Evolutionary conservation across 768 basidiomycete species (phyloP).

Genomic region (Kwoniella heveanensis): DNA sequence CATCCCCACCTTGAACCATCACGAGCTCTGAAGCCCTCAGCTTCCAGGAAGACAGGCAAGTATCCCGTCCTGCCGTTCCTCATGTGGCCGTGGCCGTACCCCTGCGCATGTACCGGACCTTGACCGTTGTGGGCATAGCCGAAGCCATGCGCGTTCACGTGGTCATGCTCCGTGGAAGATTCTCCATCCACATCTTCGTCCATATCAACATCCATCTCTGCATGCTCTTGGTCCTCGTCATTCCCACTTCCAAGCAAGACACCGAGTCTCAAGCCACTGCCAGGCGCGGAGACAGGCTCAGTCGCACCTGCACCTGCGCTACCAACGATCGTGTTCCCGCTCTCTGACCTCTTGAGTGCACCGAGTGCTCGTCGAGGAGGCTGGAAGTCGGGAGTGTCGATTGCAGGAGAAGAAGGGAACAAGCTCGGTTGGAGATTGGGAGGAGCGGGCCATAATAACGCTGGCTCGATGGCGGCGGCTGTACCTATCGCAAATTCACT

Average conservation of each 20-base stretch:
- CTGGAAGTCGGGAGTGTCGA: conserved; percentile 28
- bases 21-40: conserved; percentile 21
- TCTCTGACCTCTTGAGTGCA: neutral
- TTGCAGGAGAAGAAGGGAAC: conserved; percentile 39
- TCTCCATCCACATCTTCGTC: conserved; percentile 29
- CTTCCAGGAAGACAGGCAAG: conserved; percentile 23
- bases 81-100: neutral
- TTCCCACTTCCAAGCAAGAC: conserved; percentile 34
- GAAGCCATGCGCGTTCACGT: conserved; percentile 8
- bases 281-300: conserved; percentile 23
- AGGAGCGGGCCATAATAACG: conserved; percentile 41
- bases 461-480: conserved; percentile 10
- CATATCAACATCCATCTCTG: conserved; percentile 31
- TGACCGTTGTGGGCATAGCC: neutral
- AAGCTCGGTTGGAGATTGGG: conserved; percentile 31
- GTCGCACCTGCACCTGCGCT: neutral
- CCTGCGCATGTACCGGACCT: neutral
- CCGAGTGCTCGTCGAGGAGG: neutral
- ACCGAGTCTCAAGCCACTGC: conserved; percentile 36
- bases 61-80: conserved; percentile 11
- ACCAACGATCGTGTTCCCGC: neutral
- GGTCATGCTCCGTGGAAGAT: conserved; percentile 30
- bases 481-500: conserved; percentile 4
- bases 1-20: conserved; percentile 7
- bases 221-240: conserved; percentile 7